Evolutionary conservation across 768 basidiomycete genomes (phyloP).

Genomic region (Nidularia pulvinata): DNA sequence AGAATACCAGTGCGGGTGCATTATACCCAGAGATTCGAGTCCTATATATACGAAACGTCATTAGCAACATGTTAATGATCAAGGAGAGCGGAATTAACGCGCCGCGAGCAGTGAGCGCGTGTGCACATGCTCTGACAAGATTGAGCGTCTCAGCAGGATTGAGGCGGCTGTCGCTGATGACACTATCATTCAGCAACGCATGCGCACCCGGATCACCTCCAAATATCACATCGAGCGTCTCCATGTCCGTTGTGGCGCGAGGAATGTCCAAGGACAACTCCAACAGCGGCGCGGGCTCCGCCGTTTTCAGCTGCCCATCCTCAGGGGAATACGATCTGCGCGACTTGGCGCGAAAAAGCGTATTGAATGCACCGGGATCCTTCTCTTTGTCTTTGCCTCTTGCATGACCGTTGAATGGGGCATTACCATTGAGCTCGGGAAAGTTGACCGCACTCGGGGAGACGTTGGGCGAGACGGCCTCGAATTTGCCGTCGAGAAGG

Average conservation of each 20-base stretch:
- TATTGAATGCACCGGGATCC: slow-evolving; percentile 43
- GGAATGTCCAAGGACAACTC: too few species aligned
- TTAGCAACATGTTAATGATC: too few species aligned
- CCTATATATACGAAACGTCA: too few species aligned
- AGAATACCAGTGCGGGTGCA: slow-evolving; percentile 86
- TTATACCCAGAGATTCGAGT: slow-evolving; percentile 82
- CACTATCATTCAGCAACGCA: slow-evolving; percentile 45
- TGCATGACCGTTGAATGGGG: too few species aligned
- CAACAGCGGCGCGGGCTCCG: too few species aligned
- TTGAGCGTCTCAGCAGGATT: slow-evolving; percentile 62
- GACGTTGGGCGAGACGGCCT: slow-evolving; percentile 56
- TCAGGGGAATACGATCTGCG: too few species aligned
- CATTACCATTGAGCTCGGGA: slow-evolving; percentile 28
- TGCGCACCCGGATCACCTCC: slow-evolving; percentile 56
- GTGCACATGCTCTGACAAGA: slow-evolving; percentile 67
- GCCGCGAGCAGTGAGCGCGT: slow-evolving; percentile 67
- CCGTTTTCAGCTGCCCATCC: too few species aligned
- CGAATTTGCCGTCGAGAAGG: slow-evolving; percentile 75
- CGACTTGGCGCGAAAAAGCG: slow-evolving; percentile 48
- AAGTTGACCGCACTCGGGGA: slow-evolving; percentile 39
- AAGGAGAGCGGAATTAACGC: slow-evolving; percentile 16
- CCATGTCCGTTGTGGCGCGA: too few species aligned
- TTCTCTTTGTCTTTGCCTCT: slow-evolving; percentile 30
- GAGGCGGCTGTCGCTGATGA: slow-evolving; percentile 57
- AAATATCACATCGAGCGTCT: too few species aligned